Base-by-base conservation (phyloP, 148 eudicot species). In the Vaccinium myrtillus region DNA sequence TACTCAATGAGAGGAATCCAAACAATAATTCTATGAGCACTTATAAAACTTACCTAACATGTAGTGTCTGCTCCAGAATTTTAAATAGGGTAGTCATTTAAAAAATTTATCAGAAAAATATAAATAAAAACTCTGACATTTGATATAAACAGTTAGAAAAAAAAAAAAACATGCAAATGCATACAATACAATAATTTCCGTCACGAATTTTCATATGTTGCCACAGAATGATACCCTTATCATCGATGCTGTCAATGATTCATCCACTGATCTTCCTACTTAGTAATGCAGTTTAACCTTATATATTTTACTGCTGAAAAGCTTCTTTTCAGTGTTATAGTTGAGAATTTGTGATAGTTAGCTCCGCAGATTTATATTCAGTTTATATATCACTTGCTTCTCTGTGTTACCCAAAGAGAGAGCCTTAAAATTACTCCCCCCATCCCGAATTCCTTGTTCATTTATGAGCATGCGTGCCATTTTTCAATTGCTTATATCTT, bases 21-120 rank as follows among this genome's bases (percentile, higher is more conserved):
- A 75, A 7, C 13, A 36, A 48, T 46, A 50, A 30, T 15, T 81
- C 54, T 53, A 50, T 51, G 59, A 63, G 39, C 32, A 3, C 56
- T n/a, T 30, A 78, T 32, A 21, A 21, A 77, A 86, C 91, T 86
- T 92, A 86, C 98, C 96, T 92, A 91, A n/a, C 27, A 63, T 21
- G 25, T 63, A n/a, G 69, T 23, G 12, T 63, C 27, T n/a, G 27
- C 69, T 63, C 69, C 69, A 63, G 69, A 63, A 16, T 18, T 18
- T 58, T 63, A 7, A n/a, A 23, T n/a, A 63, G 69, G 69, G 3
- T n/a, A 7, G n/a, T 63, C 30, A 63, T 8, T 63, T n/a, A 61
- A 63, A 63, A n/a, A 9, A 21, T 63, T 21, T 12, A 63, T n/a
- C 6, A 3, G 12, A 21, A 63, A 63, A n/a, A 23, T 2, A 63